Percentiles rank a stretch among this genome's conserved stretches.
phyloP scores from a whole-genome alignment of 805 yeast species.

The Starmera caribaea region DNA sequence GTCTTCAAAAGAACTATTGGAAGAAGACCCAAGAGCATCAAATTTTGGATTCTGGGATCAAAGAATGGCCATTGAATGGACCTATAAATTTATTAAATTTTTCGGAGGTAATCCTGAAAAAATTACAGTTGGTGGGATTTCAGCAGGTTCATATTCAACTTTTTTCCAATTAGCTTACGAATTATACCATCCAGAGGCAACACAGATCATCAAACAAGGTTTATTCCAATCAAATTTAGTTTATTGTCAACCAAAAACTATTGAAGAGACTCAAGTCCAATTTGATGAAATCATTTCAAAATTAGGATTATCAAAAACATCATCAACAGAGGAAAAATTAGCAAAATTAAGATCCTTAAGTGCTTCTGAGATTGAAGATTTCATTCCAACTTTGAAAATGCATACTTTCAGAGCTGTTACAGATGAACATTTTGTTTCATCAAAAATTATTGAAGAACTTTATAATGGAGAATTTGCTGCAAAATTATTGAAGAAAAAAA shows the following conservation, averaged over 20 bases:
- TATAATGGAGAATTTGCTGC: constrained; percentile 19
- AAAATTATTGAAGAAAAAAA: constrained; percentile 11
- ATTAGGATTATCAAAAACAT: constrained; percentile 11
- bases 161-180: constrained; percentile 34
- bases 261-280: constrained; percentile 24
- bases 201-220: constrained; percentile 29
- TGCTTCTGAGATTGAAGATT: constrained; percentile 12
- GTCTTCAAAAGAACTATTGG: constrained; percentile 27
- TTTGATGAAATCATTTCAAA: constrained; percentile 25
- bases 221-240: constrained; percentile 28
- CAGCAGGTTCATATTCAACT: constrained; percentile 37
- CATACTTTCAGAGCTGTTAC: constrained; percentile 32
- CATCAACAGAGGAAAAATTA: constrained; percentile 14
- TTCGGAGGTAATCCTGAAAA: constrained; percentile 38
- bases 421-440: constrained; percentile 27
- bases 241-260: constrained; percentile 28
- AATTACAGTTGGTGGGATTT: constrained; percentile 35
- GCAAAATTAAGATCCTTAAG: constrained; percentile 13
- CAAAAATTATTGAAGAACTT: constrained; percentile 22
- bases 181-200: constrained; percentile 28
- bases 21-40: constrained; percentile 20
- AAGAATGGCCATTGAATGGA: constrained; percentile 36
- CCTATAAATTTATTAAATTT: constrained; percentile 26
- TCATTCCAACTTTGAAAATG: constrained; percentile 16
- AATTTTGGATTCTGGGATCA: constrained; percentile 41